Conservation (phyloP, 129 eudicot genomes). For the Helianthus tuberosus region DNA sequence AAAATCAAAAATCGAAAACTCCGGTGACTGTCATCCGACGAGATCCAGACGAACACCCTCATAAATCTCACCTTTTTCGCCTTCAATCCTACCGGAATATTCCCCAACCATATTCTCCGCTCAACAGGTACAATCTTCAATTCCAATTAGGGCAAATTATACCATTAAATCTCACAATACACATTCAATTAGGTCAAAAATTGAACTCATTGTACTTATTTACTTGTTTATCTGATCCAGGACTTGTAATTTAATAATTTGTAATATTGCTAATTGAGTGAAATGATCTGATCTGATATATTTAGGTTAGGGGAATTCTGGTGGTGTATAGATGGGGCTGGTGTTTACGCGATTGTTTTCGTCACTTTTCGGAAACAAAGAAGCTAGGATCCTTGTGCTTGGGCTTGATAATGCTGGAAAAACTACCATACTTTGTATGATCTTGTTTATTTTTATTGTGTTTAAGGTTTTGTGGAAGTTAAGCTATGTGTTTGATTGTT, state of each 20-base stretch:
- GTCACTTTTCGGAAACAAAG: conserved; percentile 88
- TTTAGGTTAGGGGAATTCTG: conserved; percentile 15
- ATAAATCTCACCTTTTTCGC: conserved; percentile 27
- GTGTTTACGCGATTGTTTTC: conserved; percentile 80
- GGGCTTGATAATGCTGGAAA: conserved; percentile 99
- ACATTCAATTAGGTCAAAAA: conserved; percentile 1
- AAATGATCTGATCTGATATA: conserved; percentile 47
- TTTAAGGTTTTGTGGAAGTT: not conserved
- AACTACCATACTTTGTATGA: conserved; percentile 95
- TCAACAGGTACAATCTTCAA: conserved; percentile 32
- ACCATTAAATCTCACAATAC: not conserved
- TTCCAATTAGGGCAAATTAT: not conserved
- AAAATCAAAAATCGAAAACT: conserved; percentile 20
- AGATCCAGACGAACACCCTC: not conserved
- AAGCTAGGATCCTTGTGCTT: conserved; percentile 97
- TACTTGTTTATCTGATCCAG: not conserved
- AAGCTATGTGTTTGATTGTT: not conserved
- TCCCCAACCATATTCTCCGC: conserved; percentile 27
- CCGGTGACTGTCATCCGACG: conserved; percentile 5
- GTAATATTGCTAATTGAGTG: conserved; percentile 18
- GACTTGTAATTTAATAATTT: not conserved
- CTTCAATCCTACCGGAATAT: conserved; percentile 1
- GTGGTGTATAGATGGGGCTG: conserved; percentile 65
- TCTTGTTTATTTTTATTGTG: not conserved
- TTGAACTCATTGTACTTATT: conserved; percentile 5